Conservation (phyloP, 2,329 filamentous ascomycete genomes). For the Sclerotinia sclerotiorum region DNA sequence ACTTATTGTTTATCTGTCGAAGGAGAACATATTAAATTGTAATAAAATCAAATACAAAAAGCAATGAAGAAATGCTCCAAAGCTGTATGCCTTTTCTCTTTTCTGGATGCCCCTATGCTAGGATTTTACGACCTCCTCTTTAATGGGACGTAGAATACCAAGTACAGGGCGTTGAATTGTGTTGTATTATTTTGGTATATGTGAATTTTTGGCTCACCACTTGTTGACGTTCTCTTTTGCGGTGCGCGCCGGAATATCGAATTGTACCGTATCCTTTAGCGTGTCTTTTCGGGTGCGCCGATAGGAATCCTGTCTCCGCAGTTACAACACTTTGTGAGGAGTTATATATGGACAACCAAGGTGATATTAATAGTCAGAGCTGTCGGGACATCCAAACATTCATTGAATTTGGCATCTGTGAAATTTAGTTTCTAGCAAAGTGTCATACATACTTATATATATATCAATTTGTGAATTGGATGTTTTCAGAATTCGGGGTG, state of each 20-base stretch:
- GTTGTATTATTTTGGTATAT: slow-evolving; percentile 4
- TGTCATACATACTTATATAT: background rate
- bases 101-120: background rate
- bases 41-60: background rate
- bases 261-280: slow-evolving; percentile 20
- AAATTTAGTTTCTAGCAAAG: background rate
- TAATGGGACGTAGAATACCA: background rate
- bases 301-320: slow-evolving; percentile 11
- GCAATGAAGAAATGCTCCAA: background rate
- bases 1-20: slow-evolving; percentile 17
- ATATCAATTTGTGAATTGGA: background rate
- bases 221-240: slow-evolving; percentile 14
- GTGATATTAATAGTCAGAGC: background rate
- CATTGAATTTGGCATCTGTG: background rate
- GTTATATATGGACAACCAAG: background rate
- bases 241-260: slow-evolving; percentile 13
- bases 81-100: background rate
- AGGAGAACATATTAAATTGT: slow-evolving; percentile 15
- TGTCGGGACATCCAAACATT: background rate
- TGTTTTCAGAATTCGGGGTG: background rate
- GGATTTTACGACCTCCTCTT: no score
- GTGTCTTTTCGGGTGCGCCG: slow-evolving; percentile 19
- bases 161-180: background rate
- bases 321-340: slow-evolving; percentile 2
- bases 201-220: background rate